Evolutionary conservation across 2,329 filamentous ascomycete genomes (phyloP).

Genomic region (Neonectria ditissima): DNA sequence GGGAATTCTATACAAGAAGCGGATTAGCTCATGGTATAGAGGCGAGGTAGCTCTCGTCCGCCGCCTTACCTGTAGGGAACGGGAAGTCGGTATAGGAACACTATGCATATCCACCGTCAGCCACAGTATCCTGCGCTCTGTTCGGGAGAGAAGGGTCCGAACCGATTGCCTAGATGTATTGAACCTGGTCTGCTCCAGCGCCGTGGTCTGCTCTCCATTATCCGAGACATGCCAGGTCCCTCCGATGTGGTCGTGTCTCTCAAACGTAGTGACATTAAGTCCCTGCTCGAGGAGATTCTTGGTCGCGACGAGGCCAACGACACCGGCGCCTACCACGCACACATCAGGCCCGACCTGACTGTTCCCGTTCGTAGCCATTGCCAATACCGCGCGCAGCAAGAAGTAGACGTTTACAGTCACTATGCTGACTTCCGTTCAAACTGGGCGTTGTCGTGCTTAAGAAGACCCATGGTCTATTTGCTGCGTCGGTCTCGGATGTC

Average conservation of each 20-base stretch:
- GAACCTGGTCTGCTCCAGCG: slow-evolving; percentile 46
- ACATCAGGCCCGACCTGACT: slow-evolving; percentile 39
- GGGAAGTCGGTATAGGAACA: slow-evolving; percentile 51
- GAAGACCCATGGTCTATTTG: neutral
- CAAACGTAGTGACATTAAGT: slow-evolving; percentile 56
- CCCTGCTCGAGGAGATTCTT: slow-evolving; percentile 59
- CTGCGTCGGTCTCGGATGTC: neutral
- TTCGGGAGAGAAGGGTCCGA: slow-evolving; percentile 6
- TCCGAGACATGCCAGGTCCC: slow-evolving; percentile 57
- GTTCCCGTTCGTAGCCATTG: slow-evolving; percentile 32
- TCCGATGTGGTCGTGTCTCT: slow-evolving; percentile 54
- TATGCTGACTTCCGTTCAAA: neutral
- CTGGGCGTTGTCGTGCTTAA: neutral
- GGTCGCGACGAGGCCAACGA: slow-evolving; percentile 53
- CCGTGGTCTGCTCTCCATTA: slow-evolving; percentile 50
- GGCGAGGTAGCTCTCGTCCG: neutral
- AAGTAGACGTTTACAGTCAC: neutral
- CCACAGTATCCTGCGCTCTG: neutral
- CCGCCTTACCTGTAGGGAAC: slow-evolving; percentile 44
- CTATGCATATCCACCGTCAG: slow-evolving; percentile 30
- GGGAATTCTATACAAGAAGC: slow-evolving; percentile 32
- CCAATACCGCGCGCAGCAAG: neutral
- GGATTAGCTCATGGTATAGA: slow-evolving; percentile 2
- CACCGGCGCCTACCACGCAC: slow-evolving; percentile 48
- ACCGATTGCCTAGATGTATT: slow-evolving; percentile 50